Base-by-base conservation (phyloP, 23 red algal species). In the Gracilaria gracilis region DNA sequence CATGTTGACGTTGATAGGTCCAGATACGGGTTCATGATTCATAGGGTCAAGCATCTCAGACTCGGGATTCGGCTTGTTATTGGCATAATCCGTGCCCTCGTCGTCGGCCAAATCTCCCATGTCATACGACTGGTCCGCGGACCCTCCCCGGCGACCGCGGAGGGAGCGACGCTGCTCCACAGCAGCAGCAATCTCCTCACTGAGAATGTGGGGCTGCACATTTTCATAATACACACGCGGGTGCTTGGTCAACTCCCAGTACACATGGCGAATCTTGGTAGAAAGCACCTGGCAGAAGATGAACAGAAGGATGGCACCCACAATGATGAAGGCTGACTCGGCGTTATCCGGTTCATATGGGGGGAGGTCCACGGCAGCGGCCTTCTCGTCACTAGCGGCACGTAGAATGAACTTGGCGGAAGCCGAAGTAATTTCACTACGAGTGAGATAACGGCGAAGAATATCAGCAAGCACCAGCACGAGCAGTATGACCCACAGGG, bases 161-260 rank as follows among this genome's bases (percentile, higher is more conserved):
- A 39, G 3, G 20, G 35, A 48, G 21, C 58, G 54, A n/a, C 71
- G 74, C 15, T 75, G 27, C 28, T 79, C 73, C 34, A 59, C 73
- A 3, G 79, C 79, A 13, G 39, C 49, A 14, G 57, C 24, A 11
- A 90, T 15, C 47, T 88, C 84, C 53, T 88, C 84, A 38, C 25
- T 54, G 13, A 90, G 38, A 40, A 57, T 74, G 27, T 44, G 13
- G 37, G 87, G 57, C 27, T 81, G 23, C 0, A 94, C 92, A 36
- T 79, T 83, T 7, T 94, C 54, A 37, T 87, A 94, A 62, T 94
- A 94, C 35, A 81, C 75, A 9, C 82, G 82, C 28, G 92, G 92
- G 36, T 88, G 82, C 62, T 94, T 94, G 75, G 84, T 82, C 23
- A 94, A 57, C 21, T 82, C 59, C 92, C 92, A 94, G 49, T 88